phyloP scores from a whole-genome alignment of 805 yeast genomes.

The Yueomyces sinensis region DNA sequence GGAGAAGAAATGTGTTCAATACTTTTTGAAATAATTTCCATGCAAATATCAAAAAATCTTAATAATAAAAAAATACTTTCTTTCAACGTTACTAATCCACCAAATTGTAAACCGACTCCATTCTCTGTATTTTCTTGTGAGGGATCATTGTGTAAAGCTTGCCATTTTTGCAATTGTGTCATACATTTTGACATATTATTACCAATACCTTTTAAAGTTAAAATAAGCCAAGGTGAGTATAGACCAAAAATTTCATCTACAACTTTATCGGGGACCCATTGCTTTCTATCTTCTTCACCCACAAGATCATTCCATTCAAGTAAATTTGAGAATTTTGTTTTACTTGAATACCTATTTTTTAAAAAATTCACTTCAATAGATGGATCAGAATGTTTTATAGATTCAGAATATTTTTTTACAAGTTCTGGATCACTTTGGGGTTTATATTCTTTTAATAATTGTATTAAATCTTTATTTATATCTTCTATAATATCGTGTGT shows the following conservation, averaged over 20 bases:
- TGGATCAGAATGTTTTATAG: conserved; percentile 1
- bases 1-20: background rate
- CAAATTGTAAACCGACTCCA: background rate
- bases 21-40: conserved; percentile 10
- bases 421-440: conserved; percentile 10
- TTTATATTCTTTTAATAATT: conserved; percentile 8
- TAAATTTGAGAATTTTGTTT: conserved; percentile 13
- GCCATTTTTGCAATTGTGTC: conserved; percentile 1
- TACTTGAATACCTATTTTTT: conserved; percentile 15
- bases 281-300: background rate
- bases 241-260: conserved; percentile 19
- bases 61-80: conserved; percentile 19
- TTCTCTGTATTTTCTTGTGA: background rate
- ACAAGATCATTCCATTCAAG: conserved; percentile 9
- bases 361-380: conserved; percentile 19
- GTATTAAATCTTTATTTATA: conserved; percentile 8
- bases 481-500: conserved; percentile 7
- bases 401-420: background rate
- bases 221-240: conserved; percentile 16
- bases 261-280: background rate
- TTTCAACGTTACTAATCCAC: conserved; percentile 10
- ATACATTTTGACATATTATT: background rate
- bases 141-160: conserved; percentile 23
- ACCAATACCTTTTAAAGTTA: conserved; percentile 22
- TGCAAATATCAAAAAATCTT: conserved; percentile 20